phyloP scores from a whole-genome alignment of 2,329 filamentous ascomycete species.

The Aureobasidium sp. region DNA sequence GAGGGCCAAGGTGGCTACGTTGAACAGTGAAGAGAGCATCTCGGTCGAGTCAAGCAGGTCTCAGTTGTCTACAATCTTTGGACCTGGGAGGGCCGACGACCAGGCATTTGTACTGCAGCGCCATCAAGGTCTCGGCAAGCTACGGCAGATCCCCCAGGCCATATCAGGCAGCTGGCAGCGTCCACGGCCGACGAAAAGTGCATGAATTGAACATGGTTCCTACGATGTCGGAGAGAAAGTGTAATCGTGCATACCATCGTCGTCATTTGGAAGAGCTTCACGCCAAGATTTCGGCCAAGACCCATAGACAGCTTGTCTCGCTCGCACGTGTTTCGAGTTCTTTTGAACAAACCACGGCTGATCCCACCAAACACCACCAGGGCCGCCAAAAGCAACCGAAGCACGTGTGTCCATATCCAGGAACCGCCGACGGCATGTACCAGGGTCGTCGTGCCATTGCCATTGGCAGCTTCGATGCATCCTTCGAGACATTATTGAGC shows the following conservation, averaged over 20 bases:
- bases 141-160: neutral
- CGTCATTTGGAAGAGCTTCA: neutral
- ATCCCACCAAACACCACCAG: neutral
- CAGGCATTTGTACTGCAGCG: neutral
- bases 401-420: neutral
- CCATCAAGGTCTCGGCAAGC: neutral
- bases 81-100: neutral
- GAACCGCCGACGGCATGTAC: neutral
- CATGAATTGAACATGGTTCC: neutral
- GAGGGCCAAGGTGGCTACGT: neutral
- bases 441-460: neutral
- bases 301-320: conserved; percentile 6
- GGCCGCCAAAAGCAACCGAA: neutral
- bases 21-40: conserved; percentile 9
- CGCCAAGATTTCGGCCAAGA: neutral
- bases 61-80: neutral
- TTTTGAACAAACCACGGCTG: too few species aligned
- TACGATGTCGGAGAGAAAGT: neutral
- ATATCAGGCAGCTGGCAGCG: neutral
- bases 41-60: neutral
- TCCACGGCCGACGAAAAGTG: neutral
- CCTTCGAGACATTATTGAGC: neutral
- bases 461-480: neutral
- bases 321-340: neutral
- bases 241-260: neutral